These are phyloP conservation scores for Dryadomyces sulphureus DNA, from an alignment of 2,329 filamentous ascomycete species.

Conservation along the genomic window DNA sequence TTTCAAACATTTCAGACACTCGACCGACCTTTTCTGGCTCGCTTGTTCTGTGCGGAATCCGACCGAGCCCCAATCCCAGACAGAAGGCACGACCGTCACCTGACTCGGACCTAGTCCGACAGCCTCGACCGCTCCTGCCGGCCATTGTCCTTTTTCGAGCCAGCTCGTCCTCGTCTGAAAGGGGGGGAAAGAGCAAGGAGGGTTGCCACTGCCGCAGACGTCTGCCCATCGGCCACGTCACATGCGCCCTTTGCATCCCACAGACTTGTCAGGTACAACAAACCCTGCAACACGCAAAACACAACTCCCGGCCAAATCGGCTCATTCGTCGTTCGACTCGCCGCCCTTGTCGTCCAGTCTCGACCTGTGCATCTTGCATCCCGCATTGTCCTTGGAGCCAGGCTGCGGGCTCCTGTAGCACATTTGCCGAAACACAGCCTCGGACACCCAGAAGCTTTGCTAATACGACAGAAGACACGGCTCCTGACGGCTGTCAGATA, in stretches of 20 bases:
- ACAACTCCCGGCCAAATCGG: conserved; percentile 2
- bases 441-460: too few relatives aligned
- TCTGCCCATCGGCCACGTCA: not conserved
- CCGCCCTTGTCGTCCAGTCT: not conserved
- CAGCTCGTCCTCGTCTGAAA: not conserved
- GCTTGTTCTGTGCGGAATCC: too few relatives aligned
- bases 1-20: too few relatives aligned
- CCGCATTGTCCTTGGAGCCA: too few relatives aligned
- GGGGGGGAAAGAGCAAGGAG: not conserved
- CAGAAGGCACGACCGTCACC: not conserved
- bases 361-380: not conserved
- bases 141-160: not conserved
- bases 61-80: not conserved
- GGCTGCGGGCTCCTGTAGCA: too few relatives aligned
- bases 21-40: too few relatives aligned
- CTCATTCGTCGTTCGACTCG: conserved; percentile 5
- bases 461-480: too few relatives aligned
- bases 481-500: too few relatives aligned
- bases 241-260: not conserved
- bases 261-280: conserved; percentile 5
- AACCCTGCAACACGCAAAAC: not conserved
- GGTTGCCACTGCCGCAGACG: not conserved
- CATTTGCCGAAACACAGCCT: too few relatives aligned
- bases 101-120: not conserved
- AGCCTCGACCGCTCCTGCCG: not conserved